A percentile compares a stretch with the other conserved stretches of the same genome.
phyloP scores from a whole-genome alignment of 495 filamentous ascomycete genomes.

The Aspergillus sclerotioniger region DNA sequence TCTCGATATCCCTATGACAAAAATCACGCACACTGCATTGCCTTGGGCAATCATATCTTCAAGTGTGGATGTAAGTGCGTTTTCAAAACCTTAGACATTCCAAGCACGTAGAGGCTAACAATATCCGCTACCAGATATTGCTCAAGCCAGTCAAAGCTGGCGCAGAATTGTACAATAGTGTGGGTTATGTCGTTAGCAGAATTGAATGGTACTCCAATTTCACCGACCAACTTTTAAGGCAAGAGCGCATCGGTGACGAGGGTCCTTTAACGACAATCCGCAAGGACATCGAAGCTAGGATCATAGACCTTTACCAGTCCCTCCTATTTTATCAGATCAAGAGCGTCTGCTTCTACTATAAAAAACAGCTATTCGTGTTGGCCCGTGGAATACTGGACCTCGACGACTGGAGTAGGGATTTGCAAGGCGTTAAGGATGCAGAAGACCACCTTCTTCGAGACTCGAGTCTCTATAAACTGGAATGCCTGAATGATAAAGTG shows the following conservation, averaged over 20 bases:
- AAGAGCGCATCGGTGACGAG: not conserved
- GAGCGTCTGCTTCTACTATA: slow-evolving; percentile 33
- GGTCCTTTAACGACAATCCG: not conserved
- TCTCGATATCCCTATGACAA: no score
- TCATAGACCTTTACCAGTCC: slow-evolving; percentile 22
- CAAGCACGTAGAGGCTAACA: no score
- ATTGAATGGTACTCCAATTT: not conserved
- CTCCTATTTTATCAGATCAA: slow-evolving; percentile 35
- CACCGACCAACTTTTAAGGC: not conserved
- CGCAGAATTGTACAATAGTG: no score
- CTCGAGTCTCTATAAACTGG: not conserved
- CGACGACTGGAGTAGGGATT: not conserved
- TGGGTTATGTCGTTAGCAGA: no score
- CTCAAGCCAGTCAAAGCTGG: no score
- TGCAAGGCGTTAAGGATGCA: not conserved
- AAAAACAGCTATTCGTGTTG: slow-evolving; percentile 21
- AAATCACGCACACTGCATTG: no score
- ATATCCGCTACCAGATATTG: not conserved
- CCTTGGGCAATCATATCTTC: no score
- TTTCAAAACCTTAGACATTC: no score
- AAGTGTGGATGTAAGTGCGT: no score
- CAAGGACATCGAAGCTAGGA: not conserved
- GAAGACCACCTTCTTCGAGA: not conserved
- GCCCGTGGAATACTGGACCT: slow-evolving; percentile 12
- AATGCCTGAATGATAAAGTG: no score